A percentile compares a stretch with the other conserved stretches of the same genome.
Conservation (phyloP, 441 rosid genomes). For the Pelargonium myrrhifolium region DNA sequence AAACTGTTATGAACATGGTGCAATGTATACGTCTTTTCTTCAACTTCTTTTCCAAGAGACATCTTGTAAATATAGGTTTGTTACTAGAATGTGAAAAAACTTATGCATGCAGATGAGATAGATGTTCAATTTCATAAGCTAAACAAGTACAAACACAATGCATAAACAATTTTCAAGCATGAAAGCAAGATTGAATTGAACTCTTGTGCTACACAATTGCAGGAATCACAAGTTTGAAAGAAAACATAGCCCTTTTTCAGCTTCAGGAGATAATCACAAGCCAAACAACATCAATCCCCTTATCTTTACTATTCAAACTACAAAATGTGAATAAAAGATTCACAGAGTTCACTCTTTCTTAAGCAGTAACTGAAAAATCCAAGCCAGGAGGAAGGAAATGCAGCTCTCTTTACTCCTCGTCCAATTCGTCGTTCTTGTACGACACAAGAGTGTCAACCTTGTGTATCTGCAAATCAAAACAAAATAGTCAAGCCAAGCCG, state of each 20-base stretch:
- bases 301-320: neutral
- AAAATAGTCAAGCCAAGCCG: neutral
- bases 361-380: neutral
- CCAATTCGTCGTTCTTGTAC: slow-evolving; percentile 93
- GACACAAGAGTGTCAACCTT: slow-evolving; percentile 95
- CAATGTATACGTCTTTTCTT: neutral
- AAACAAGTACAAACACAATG: neutral
- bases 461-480: slow-evolving; percentile 59
- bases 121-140: no score
- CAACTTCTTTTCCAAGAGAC: no score
- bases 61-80: no score
- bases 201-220: neutral
- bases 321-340: neutral
- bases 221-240: neutral
- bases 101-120: no score
- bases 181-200: neutral
- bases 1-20: neutral
- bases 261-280: no score
- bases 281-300: neutral
- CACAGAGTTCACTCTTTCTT: neutral
- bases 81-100: no score
- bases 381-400: neutral
- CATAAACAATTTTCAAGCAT: no score
- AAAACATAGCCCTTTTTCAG: neutral
- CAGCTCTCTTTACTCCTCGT: slow-evolving; percentile 39